Percentiles rank a stretch among this genome's conserved stretches.
These are phyloP conservation scores for Neurospora africana DNA, from an alignment of 495 filamentous ascomycete genomes.

Conservation along the genomic window DNA sequence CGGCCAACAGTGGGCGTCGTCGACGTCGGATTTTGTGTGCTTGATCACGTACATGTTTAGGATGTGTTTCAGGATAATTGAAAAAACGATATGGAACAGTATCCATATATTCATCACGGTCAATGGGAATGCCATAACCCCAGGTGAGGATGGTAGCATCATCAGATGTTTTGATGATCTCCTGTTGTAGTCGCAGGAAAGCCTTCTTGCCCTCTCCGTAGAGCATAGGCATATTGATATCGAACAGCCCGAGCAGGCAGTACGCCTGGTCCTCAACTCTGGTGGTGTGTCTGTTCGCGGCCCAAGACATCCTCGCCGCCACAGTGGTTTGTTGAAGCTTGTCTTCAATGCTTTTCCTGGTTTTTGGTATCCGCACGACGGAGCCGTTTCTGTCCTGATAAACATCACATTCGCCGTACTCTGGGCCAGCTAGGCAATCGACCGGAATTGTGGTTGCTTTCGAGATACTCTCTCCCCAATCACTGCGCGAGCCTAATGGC, in stretches of 20 bases:
- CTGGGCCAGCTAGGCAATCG: not conserved
- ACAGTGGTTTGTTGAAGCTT: not conserved
- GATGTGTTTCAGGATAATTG: not conserved
- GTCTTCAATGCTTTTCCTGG: not conserved
- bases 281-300: conserved; percentile 18
- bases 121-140: not conserved
- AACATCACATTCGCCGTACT: not conserved
- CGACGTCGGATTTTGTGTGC: not conserved
- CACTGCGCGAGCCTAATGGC: not conserved
- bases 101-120: not conserved
- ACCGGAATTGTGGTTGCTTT: not conserved
- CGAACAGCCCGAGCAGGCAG: conserved; percentile 27
- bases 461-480: not conserved
- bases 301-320: conserved; percentile 25
- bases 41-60: not conserved
- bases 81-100: too few relatives aligned
- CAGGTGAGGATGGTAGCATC: conserved; percentile 4
- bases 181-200: conserved; percentile 22
- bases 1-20: not conserved
- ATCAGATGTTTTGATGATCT: conserved; percentile 20
- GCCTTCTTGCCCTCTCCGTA: conserved; percentile 31
- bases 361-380: not conserved
- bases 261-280: conserved; percentile 29
- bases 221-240: conserved; percentile 21
- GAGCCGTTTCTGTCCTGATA: not conserved